A percentile compares a stretch with the other conserved stretches of the same genome.
These are phyloP conservation scores for Solanum chiquidenum DNA, from an alignment of 257 asterid genomes.

Conservation along the genomic window DNA sequence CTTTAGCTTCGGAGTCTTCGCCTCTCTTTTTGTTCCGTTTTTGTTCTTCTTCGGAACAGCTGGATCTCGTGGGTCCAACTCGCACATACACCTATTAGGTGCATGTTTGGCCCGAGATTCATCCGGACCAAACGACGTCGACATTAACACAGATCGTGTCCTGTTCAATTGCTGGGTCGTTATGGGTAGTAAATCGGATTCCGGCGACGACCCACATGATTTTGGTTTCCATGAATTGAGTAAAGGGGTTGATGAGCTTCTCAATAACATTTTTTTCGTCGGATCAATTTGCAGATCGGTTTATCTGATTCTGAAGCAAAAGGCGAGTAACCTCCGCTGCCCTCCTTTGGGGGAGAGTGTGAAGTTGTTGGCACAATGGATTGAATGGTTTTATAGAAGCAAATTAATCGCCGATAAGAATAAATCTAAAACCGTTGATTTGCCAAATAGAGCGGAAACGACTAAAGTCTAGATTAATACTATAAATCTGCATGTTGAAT, in stretches of 20 bases:
- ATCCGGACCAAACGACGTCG: neutral
- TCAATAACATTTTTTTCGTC: neutral
- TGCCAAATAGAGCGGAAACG: neutral
- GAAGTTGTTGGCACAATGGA: neutral
- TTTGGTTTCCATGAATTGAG: neutral
- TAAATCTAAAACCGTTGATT: neutral
- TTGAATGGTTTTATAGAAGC: neutral
- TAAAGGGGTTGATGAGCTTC: constrained; percentile 8
- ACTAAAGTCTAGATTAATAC: neutral
- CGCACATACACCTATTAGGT: neutral
- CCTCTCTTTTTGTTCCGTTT: neutral
- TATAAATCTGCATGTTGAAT: neutral
- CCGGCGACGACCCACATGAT: constrained; percentile 1
- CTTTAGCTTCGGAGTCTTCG: neutral
- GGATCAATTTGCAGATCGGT: neutral
- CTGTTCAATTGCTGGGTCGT: neutral
- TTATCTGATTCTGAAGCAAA: neutral
- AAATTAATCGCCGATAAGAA: neutral
- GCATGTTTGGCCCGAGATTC: neutral
- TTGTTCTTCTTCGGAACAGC: neutral
- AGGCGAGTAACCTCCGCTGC: neutral
- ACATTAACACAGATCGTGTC: neutral
- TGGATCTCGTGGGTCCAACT: neutral
- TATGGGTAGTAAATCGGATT: neutral
- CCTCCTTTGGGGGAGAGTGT: neutral